phyloP scores from a whole-genome alignment of 192 early-diverging fungal genomes.

The Powellomyces hirtus region DNA sequence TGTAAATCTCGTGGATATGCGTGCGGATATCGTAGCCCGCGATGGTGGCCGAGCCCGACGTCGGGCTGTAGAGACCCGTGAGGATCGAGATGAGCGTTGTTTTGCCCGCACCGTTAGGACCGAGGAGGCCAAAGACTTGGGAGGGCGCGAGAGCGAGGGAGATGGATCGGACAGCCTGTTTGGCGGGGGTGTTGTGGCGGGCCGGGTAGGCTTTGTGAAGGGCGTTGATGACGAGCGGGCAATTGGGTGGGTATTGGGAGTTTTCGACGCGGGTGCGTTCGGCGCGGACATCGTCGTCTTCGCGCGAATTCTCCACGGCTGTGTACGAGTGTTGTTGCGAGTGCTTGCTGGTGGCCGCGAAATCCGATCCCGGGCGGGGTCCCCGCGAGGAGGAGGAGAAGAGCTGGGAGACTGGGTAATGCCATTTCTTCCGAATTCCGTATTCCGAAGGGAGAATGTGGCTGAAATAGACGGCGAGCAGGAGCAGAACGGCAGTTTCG shows the following conservation, averaged over 20 bases:
- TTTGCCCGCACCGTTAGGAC: constrained; percentile 72
- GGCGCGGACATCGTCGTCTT: constrained; percentile 65
- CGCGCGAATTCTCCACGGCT: constrained; percentile 16
- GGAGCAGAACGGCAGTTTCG: constrained; percentile 52
- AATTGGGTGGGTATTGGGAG: constrained; percentile 32
- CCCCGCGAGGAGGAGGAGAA: constrained; percentile 2
- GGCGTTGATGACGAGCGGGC: constrained; percentile 56
- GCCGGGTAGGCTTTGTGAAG: constrained; percentile 64
- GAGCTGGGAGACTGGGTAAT: constrained; percentile 51
- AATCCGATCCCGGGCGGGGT: not conserved
- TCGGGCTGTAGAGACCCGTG: constrained; percentile 65
- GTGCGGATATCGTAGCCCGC: constrained; percentile 60
- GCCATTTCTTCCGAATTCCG: constrained; percentile 64
- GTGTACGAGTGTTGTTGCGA: not conserved
- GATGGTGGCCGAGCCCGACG: constrained; percentile 56
- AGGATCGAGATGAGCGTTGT: constrained; percentile 73
- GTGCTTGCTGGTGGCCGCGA: not conserved
- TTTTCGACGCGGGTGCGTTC: constrained; percentile 54
- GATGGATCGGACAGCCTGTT: constrained; percentile 67
- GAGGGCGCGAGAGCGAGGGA: constrained; percentile 57
- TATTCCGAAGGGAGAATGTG: constrained; percentile 62
- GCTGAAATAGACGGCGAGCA: constrained; percentile 38
- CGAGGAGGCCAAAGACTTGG: constrained; percentile 58
- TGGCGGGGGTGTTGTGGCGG: constrained; percentile 33
- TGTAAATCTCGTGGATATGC: constrained; percentile 57